Percentiles rank a stretch among this genome's conserved stretches.
Evolutionary conservation across 163 green algal species (phyloP).

Genomic region (Chlorella variabilis): DNA sequence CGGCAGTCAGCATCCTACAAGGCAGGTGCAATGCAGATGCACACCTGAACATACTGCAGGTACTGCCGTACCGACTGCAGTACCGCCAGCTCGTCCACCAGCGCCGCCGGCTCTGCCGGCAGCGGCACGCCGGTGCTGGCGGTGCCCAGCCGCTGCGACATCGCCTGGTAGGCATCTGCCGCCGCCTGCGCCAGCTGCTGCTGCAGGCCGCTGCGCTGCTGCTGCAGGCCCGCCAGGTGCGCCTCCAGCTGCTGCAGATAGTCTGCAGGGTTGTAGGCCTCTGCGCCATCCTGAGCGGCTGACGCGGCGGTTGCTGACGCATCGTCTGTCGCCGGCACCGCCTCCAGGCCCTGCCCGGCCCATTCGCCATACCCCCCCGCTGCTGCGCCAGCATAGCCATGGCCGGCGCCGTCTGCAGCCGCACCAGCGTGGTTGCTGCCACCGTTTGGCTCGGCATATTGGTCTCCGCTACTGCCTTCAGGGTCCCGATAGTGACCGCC

Average conservation of each 20-base stretch:
- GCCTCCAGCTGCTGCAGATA: constrained; percentile 38
- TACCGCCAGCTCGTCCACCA: constrained; percentile 32
- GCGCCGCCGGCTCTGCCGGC: constrained; percentile 5
- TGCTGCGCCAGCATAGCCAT: not conserved
- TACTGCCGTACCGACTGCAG: constrained; percentile 42
- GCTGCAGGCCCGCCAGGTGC: constrained; percentile 6
- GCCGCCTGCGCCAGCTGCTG: constrained; percentile 33
- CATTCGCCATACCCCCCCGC: no score
- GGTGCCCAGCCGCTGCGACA: not conserved
- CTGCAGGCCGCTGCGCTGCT: constrained; percentile 20
- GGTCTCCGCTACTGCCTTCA: not conserved
- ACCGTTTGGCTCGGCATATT: not conserved
- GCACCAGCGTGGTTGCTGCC: not conserved
- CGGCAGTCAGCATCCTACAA: no score
- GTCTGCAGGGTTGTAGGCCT: not conserved
- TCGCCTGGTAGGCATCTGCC: constrained; percentile 12
- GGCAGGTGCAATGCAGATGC: not conserved
- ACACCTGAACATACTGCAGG: constrained; percentile 35
- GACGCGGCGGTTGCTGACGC: not conserved
- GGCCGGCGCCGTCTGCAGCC: no score
- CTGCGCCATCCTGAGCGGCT: not conserved
- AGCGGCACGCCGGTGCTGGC: constrained; percentile 26
- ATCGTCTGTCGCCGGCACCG: not conserved
- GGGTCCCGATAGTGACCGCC: not conserved
- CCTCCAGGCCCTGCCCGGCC: not conserved